These are phyloP conservation scores for Trichosporon faecale DNA, from an alignment of 1,284 basidiomycete species.

Conservation along the genomic window DNA sequence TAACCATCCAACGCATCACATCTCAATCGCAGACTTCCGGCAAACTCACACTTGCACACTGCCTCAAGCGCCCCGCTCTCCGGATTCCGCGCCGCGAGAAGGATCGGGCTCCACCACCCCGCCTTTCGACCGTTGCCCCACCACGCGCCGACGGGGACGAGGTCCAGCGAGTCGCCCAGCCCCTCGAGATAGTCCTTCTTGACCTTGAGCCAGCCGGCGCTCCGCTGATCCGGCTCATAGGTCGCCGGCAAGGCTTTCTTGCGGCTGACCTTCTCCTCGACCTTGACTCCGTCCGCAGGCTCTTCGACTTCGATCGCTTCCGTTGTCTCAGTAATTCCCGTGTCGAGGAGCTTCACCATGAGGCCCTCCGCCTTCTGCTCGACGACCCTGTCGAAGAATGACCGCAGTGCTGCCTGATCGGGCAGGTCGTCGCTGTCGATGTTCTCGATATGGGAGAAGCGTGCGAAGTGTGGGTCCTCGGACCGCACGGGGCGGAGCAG, in stretches of 20 bases:
- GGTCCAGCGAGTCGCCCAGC: constrained; percentile 57
- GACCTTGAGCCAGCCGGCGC: constrained; percentile 71
- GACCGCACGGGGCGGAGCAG: constrained; percentile 59
- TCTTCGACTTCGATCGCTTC: constrained; percentile 53
- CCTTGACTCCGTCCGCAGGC: constrained; percentile 53
- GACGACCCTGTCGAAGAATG: constrained; percentile 77
- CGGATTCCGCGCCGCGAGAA: constrained; percentile 76
- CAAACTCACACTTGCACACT: constrained; percentile 69
- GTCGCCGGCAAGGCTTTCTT: constrained; percentile 77
- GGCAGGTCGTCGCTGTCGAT: constrained; percentile 64
- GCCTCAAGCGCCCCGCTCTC: constrained; percentile 68
- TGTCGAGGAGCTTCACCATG: constrained; percentile 78
- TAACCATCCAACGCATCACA: constrained; percentile 48
- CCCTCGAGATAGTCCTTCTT: constrained; percentile 62
- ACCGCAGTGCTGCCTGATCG: constrained; percentile 58
- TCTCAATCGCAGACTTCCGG: constrained; percentile 31
- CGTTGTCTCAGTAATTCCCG: constrained; percentile 35
- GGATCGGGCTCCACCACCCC: constrained; percentile 87
- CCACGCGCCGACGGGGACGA: constrained; percentile 79
- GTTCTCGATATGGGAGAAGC: constrained; percentile 72
- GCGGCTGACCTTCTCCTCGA: constrained; percentile 6
- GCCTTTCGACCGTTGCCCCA: constrained; percentile 90
- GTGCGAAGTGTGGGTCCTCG: constrained; percentile 59
- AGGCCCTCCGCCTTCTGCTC: constrained; percentile 82
- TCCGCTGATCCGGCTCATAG: constrained; percentile 72